These are phyloP conservation scores for Saccharomycodes ludwigii DNA, from an alignment of 805 yeast species.

Conservation along the genomic window DNA sequence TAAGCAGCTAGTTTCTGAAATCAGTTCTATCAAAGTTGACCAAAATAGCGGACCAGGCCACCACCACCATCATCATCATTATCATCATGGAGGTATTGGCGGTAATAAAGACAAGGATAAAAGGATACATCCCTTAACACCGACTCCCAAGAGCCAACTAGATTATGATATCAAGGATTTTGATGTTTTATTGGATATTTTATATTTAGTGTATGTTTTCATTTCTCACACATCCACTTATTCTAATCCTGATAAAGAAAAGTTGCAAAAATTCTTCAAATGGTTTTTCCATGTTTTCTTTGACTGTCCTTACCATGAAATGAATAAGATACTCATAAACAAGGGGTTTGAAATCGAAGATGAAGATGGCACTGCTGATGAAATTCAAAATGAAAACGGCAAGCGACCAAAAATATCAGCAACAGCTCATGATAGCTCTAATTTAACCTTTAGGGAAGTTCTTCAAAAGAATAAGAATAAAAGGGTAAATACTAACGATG, in stretches of 20 bases:
- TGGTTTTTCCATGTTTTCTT: constrained; percentile 66
- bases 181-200: constrained; percentile 61
- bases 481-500: constrained; percentile 12
- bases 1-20: constrained; percentile 81
- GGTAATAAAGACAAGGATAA: constrained; percentile 32
- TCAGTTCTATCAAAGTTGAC: constrained; percentile 84
- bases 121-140: constrained; percentile 74
- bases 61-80: constrained; percentile 3
- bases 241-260: constrained; percentile 70
- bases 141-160: constrained; percentile 69
- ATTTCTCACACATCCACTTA: constrained; percentile 59
- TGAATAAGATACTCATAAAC: constrained; percentile 29
- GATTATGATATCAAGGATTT: constrained; percentile 52
- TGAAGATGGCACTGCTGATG: constrained; percentile 4
- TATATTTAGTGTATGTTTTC: constrained; percentile 53
- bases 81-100: constrained; percentile 1
- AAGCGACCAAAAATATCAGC: constrained; percentile 13
- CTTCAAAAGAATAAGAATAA: constrained; percentile 29
- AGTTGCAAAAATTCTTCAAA: constrained; percentile 56
- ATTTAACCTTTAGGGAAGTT: constrained; percentile 9
- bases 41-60: constrained; percentile 30
- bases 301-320: constrained; percentile 36
- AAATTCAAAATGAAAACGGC: constrained; percentile 13
- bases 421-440: constrained; percentile 15
- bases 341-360: constrained; percentile 15